Evolutionary conservation across 1,139 yeast species (phyloP), one percentile per base, ranked within the genome.

Genomic region (Scheffersomyces titani): DNA sequence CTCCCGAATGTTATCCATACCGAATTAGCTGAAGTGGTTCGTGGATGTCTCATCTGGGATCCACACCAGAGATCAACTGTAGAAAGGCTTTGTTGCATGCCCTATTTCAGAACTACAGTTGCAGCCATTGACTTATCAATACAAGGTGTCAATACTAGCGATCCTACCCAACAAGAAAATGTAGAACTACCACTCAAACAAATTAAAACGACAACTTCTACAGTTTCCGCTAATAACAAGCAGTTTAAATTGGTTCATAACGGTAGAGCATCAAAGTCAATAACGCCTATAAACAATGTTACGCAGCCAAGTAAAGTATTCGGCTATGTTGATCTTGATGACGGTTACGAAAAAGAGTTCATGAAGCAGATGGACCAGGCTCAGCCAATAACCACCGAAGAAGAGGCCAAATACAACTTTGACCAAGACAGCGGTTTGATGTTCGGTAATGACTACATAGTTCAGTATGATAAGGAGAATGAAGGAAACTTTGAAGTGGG

Each of bases 41-140:
- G 78, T 63, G 71, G 74, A 0, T 88, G 92, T 65, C 74, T 88
- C 40, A 71, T 78, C 13, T 88, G 94, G 94, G 84, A 88, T 67
- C 92, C 93, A 1, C 70, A 72, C 36, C 66, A 71, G 6, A 77
- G 94, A 63, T 78, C 83, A 1, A 77, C 80, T 54, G 86, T 81
- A 3, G 75, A 73, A 5, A 70, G 70, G 6, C 60, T 88, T 36
- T 74, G 85, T 57, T 55, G 72, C 16, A 75, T 84, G 82, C 73
- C 81, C 0, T 89, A 85, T 66, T 89, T 89, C 68, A 71, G 72
- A 55, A 76, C 76, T 20, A 77, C 86, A 6, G 52, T 55, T 16
- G 55, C 61, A 5, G 54, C 24, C 16, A 22, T 19, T 19, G 22
- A 46, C 65, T 4, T 36, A 47, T 13, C 58, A 61, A 6, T 62